phyloP scores from a whole-genome alignment of 371 early-diverging fungal genomes.

The Mucor plumbeus region DNA sequence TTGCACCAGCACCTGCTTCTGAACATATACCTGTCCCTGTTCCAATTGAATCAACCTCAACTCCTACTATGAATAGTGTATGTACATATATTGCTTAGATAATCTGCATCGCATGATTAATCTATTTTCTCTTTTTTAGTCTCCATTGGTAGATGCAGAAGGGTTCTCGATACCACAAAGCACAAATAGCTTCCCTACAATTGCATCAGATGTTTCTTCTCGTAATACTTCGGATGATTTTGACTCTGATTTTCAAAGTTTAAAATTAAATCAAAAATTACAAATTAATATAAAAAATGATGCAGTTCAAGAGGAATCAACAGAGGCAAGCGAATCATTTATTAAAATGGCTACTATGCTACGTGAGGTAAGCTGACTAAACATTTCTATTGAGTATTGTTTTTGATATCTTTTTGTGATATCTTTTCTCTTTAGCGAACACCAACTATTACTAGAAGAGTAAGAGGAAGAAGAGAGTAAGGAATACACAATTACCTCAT shows the following conservation, averaged over 20 bases:
- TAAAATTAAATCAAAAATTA: slow-evolving; percentile 21
- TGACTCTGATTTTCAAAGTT: slow-evolving; percentile 25
- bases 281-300: slow-evolving; percentile 24
- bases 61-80: slow-evolving; percentile 1
- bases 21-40: neutral
- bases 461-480: slow-evolving; percentile 34
- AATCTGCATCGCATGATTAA: neutral
- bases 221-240: slow-evolving; percentile 23
- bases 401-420: neutral
- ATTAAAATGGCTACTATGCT: slow-evolving; percentile 26
- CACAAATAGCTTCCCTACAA: slow-evolving; percentile 1
- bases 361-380: slow-evolving; percentile 22
- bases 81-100: neutral
- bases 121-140: neutral
- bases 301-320: slow-evolving; percentile 15
- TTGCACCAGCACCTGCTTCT: neutral
- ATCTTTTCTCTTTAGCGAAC: slow-evolving; percentile 7
- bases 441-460: slow-evolving; percentile 17
- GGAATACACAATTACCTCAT: neutral
- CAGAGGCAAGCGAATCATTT: slow-evolving; percentile 18
- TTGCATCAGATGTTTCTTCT: slow-evolving; percentile 21
- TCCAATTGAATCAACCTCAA: neutral
- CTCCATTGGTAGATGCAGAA: slow-evolving; percentile 23
- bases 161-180: slow-evolving; percentile 29
- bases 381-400: neutral